Evolutionary conservation across 2,329 filamentous ascomycete species (phyloP), one percentile per base, ranked within the genome.

Genomic region (Diplodia scrobiculata): DNA sequence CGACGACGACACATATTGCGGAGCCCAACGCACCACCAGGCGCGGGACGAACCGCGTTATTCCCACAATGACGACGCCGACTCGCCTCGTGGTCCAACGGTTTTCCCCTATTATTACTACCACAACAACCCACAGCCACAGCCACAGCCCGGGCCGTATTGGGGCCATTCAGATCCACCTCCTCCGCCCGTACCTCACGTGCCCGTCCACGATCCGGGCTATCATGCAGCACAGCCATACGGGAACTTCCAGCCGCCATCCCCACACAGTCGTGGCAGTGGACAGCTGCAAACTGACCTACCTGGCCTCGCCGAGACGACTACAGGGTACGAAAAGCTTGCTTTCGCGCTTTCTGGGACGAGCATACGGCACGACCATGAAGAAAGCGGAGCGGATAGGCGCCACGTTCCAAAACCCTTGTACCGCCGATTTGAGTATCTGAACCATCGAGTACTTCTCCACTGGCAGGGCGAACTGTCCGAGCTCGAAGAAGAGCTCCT

Each of bases 371-470:
- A 70, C 71, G 21, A 67, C 51, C 67, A 70, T 68, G 68, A 67
- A 66, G 34, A 55, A 21, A 48, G 53, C 38, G 51, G 48, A 51
- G 55, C 47, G 34, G 36, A 19, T 21, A 45, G 27, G 13, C 19
- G 25, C 27, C 51, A 41, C 13, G 65, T 68, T 17, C 72, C 77
- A 7, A 71, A 72, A 9, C 91, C 91, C 0, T 84, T 96, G 67
- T 97, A 96, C 75, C 87, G 93, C 51, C 89, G 89, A 66, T 97
- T 97, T 72, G 89, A 91, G 74, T 84, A 86, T 11, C 79, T 97
- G 19, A 93, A 95, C 71, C 92, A 96, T 74, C 88, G 93, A 2
- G 79, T 96, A 2, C 80, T 97, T 2, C 81, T 97, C 0, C 88
- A 95, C 68, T 82, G 96, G 17, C 93, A 97, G 76, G 92, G 96